Base-by-base conservation (phyloP, 768 basidiomycete species). In the Tylopilus subfusipes region DNA sequence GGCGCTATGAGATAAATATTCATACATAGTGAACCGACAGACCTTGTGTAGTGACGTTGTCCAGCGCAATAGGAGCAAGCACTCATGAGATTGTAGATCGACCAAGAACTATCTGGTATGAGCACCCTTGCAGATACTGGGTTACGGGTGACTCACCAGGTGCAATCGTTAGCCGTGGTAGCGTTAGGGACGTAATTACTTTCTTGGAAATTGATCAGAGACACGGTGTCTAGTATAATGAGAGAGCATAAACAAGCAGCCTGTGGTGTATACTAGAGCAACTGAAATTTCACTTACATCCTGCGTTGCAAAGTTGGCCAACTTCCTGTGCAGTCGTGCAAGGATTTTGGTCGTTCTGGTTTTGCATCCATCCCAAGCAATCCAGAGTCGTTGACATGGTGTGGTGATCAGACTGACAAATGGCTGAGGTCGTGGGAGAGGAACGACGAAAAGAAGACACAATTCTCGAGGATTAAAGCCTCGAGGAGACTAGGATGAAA, bases 61-160 rank as follows among this genome's bases (percentile, higher is more conserved):
- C 33, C 59, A n/a, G 42, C 5, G 29, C 64, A 68, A 30, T 48
- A 53, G 18, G 59, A 59, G 14, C 68, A 69, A 18, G 64, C 67
- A 16, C 67, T 71, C 42, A 71, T 11, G 12, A 69, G 52, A 46
- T 69, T 69, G 42, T 71, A 69, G 33, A 58, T 55, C 16, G 69
- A 66, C 68, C 69, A 69, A 16, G 60, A 69, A 31, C 69, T 69
- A 42, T 49, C 2, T 1, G 7, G 14, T 13, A 22, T 64, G n/a
- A 64, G 36, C n/a, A 46, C 22, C 9, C 33, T 16, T 27, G 5
- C 12, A 3, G 25, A 19, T 2, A 30, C 33, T 4, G 38, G 27
- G 19, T 31, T 8, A 7, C n/a, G 12, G 38, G 0, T 31, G 2
- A 30, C 57, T 49, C 29, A 70, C 69, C 68, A 69, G 25, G 63